Base-by-base conservation (phyloP, 2,329 filamentous ascomycete genomes). In the Davidsoniella eucalypti region DNA sequence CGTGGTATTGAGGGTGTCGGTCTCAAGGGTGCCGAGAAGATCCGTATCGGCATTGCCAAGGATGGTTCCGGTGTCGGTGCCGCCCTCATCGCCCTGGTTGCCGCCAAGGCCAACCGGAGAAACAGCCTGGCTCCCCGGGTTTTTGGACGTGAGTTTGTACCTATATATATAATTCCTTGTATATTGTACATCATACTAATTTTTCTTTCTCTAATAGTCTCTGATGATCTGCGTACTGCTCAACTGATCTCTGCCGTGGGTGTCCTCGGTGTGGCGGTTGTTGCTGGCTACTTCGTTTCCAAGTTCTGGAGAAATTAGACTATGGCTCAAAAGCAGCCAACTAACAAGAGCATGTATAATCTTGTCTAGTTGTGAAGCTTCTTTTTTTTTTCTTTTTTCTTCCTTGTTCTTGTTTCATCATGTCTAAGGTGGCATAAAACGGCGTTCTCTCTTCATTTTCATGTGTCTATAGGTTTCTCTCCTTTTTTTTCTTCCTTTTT, bases 1-100 rank as follows among this genome's bases (percentile, higher is more conserved):
- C 69, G 79, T 46, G 78, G 77, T 51, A 78, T 94, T 49, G 75
- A 86, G 14, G 78, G 82, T 54, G 84, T 96, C 58, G 90, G 90
- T 4, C 67, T 71, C 43, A 69, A 75, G 52, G 87, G 88, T 9
- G 87, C 93, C 56, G 82, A 84, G 67, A 84, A 80, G 66, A 84
- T 98, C 56, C 76, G 87, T 52, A 95, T 98, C 60, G 92, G 90
- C 18, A 92, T 96, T 60, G 92, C 92, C 55, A 95, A 94, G 72
- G 92, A 98, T 63, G 92, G 92, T 44, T 92, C 84, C 56, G 92
- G 87, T 55, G 85, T 94, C n/a, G 54, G 54, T 29, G 54, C 54
- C 2, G 92, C 92, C 39, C 69, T 98, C 58, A 96, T 96, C 65
- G 92, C 92, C 47, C 75, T 95, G 47, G 84, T 95, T 25, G 90